Conservation (phyloP, 106 monocot species). For the Chionographis japonica region DNA sequence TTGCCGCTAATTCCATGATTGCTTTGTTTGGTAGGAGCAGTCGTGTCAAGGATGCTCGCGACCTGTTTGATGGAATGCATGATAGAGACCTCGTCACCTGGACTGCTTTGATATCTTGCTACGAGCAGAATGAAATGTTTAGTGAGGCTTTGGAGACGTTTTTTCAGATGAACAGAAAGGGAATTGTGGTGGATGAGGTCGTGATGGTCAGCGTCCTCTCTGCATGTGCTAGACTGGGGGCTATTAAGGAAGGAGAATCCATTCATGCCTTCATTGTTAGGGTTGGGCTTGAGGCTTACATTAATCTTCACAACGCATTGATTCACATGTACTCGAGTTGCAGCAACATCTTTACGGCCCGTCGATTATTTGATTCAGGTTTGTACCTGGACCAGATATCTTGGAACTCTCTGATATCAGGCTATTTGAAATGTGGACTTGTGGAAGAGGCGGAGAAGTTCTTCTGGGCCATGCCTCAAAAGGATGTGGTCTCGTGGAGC, state of each 20-base stretch:
- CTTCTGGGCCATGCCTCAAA: conserved; percentile 54
- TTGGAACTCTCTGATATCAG: conserved; percentile 85
- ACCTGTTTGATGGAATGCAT: conserved; percentile 59
- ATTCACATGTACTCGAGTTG: conserved; percentile 76
- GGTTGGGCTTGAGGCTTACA: conserved; percentile 45
- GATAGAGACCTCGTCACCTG: conserved; percentile 61
- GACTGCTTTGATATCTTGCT: conserved; percentile 80
- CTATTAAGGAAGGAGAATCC: conserved; percentile 26
- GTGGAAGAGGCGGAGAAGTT: conserved; percentile 40
- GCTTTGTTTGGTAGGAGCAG: conserved; percentile 40
- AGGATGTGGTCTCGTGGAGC: conserved; percentile 83
- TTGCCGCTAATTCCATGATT: conserved; percentile 80
- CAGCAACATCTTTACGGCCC: conserved; percentile 32
- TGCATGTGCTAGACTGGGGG: conserved; percentile 43
- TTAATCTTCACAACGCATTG: conserved; percentile 70
- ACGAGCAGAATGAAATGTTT: conserved; percentile 67
- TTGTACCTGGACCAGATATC: conserved; percentile 62
- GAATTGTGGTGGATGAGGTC: conserved; percentile 56
- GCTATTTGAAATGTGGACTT: conserved; percentile 55
- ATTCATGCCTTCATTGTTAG: conserved; percentile 58
- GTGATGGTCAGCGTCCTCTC: conserved; percentile 57
- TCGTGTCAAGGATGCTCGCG: conserved; percentile 37
- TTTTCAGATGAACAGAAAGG: conserved; percentile 29
- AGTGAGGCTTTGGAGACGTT: conserved; percentile 62
- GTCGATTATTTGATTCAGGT: conserved; percentile 45